phyloP scores from a whole-genome alignment of 495 filamentous ascomycete genomes.

The Tricharina praecox region DNA sequence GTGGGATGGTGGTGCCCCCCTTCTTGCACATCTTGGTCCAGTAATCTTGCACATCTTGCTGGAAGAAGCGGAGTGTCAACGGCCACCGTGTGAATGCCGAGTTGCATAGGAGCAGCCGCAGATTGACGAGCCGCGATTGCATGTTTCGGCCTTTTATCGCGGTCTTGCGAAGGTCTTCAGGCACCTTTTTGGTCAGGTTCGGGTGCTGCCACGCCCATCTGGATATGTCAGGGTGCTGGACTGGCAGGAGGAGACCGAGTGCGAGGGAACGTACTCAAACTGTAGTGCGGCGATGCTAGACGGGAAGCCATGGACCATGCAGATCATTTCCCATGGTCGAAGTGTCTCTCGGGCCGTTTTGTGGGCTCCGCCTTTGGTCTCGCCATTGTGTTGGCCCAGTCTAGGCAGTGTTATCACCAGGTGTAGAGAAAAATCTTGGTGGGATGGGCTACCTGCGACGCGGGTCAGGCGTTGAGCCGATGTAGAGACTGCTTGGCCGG shows the following conservation, averaged over 20 bases:
- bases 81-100: conserved; percentile 66
- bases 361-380: conserved; percentile 57
- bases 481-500: conserved; percentile 48
- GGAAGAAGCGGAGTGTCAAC: conserved; percentile 67
- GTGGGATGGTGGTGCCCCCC: conserved; percentile 34
- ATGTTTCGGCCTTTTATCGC: conserved; percentile 28
- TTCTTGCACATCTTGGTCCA: conserved; percentile 51
- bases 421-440: too few species aligned
- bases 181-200: conserved; percentile 55
- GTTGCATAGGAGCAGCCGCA: conserved; percentile 63
- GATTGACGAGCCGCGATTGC: conserved; percentile 34
- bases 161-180: conserved; percentile 36
- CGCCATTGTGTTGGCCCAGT: conserved; percentile 78
- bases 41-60: conserved; percentile 42
- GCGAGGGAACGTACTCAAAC: conserved; percentile 56
- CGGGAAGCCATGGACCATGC: conserved; percentile 75
- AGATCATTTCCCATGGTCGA: conserved; percentile 86
- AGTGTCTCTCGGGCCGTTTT: conserved; percentile 47
- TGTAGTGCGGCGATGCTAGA: conserved; percentile 74
- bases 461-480: conserved; percentile 85
- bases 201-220: conserved; percentile 92
- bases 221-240: conserved; percentile 4
- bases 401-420: too few species aligned
- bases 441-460: conserved; percentile 47
- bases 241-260: neutral